phyloP scores from a whole-genome alignment of 208 protist species.

The Acanthamoeba rhysodes region DNA sequence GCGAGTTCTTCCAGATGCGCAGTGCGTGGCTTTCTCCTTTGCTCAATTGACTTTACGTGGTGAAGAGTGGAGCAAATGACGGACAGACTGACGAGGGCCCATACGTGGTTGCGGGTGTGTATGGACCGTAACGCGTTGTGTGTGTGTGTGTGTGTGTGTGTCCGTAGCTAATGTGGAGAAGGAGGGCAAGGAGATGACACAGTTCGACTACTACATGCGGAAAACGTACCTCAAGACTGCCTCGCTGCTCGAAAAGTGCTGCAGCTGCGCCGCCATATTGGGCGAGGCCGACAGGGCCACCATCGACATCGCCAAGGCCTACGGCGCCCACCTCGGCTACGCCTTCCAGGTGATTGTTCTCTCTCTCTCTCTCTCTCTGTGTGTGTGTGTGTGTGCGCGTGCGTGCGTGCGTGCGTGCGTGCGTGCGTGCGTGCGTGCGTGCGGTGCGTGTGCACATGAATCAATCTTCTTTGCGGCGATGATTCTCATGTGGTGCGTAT shows the following conservation, averaged over 20 bases:
- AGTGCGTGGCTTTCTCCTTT: conserved; percentile 82
- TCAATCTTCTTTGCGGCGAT: too few relatives aligned
- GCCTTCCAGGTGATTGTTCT: conserved; percentile 91
- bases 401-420: too few relatives aligned
- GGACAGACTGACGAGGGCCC: too few relatives aligned
- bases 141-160: neutral
- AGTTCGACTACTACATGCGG: conserved; percentile 91
- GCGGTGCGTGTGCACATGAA: too few relatives aligned
- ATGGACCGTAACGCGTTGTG: too few relatives aligned
- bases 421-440: too few relatives aligned
- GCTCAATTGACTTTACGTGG: neutral
- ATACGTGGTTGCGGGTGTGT: too few relatives aligned
- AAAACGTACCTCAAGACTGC: conserved; percentile 97
- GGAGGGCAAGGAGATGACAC: conserved; percentile 40
- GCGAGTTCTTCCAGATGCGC: conserved; percentile 96
- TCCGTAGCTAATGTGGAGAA: conserved; percentile 15
- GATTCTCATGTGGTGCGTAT: too few relatives aligned
- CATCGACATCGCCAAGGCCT: conserved; percentile 82
- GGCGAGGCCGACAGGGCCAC: conserved; percentile 82
- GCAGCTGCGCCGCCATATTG: conserved; percentile 93
- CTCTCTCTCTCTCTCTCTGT: neutral
- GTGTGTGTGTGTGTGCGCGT: neutral
- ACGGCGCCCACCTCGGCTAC: conserved; percentile 95
- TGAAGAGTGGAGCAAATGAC: too few relatives aligned
- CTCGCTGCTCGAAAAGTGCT: conserved; percentile 95